These are phyloP conservation scores for Madurella mycetomatis DNA, from an alignment of 2,329 filamentous ascomycete species.

Conservation along the genomic window DNA sequence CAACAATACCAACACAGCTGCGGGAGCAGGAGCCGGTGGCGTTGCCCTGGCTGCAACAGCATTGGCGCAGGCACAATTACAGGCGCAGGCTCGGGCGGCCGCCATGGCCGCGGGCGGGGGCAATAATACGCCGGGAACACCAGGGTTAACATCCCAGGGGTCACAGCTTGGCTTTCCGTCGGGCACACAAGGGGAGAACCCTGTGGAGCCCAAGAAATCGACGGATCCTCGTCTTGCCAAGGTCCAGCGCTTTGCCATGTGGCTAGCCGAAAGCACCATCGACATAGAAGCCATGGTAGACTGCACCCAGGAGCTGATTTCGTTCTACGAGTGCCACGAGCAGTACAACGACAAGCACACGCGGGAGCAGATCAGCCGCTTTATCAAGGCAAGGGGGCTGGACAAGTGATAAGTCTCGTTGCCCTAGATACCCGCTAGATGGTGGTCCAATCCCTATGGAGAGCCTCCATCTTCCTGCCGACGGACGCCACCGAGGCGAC, in stretches of 20 bases:
- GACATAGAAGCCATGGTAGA: slow-evolving; percentile 83
- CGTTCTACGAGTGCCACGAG: slow-evolving; percentile 71
- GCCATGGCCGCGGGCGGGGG: slow-evolving; percentile 10
- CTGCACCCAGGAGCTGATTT: slow-evolving; percentile 86
- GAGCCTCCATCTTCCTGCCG: not conserved
- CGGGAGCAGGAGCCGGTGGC: slow-evolving; percentile 29
- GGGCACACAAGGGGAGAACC: slow-evolving; percentile 15
- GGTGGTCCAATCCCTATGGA: not conserved
- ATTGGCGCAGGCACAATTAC: slow-evolving; percentile 43
- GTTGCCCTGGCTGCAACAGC: slow-evolving; percentile 49
- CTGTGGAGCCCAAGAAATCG: slow-evolving; percentile 37
- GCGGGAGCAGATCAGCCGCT: slow-evolving; percentile 54
- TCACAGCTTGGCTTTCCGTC: slow-evolving; percentile 11
- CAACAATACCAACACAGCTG: slow-evolving; percentile 1
- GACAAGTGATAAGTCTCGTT: slow-evolving; percentile 41
- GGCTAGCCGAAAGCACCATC: slow-evolving; percentile 80
- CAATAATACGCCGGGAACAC: slow-evolving; percentile 8
- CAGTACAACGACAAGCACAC: slow-evolving; percentile 58
- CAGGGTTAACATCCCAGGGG: slow-evolving; percentile 15
- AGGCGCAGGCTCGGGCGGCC: slow-evolving; percentile 15
- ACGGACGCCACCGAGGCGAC: no score
- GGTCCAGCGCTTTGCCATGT: slow-evolving; percentile 64
- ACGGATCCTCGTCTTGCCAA: slow-evolving; percentile 58
- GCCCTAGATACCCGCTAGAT: no score
- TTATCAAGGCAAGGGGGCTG: slow-evolving; percentile 54